Percentiles rank a stretch among this genome's conserved stretches.
These are phyloP conservation scores for Vitis hybrid DNA, from an alignment of 177 flowering plant species.

Conservation along the genomic window DNA sequence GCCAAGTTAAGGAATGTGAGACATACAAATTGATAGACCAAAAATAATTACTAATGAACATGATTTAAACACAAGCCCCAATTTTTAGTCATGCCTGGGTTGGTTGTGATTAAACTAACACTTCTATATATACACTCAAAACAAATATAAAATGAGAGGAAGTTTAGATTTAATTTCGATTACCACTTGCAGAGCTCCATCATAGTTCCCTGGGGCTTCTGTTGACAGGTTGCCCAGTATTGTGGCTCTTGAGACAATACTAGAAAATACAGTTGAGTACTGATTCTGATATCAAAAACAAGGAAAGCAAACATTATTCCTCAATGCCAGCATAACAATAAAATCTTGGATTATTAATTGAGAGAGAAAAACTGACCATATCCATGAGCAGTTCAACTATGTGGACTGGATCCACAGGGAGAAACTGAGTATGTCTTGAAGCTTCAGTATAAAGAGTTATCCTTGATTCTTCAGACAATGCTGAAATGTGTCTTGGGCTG, in stretches of 20 bases:
- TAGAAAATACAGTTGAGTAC: conserved; percentile 28
- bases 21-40: too few relatives aligned
- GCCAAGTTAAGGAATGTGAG: too few relatives aligned
- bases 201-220: conserved; percentile 6
- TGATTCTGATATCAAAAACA: conserved; percentile 21
- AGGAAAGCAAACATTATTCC: neutral
- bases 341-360: neutral
- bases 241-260: conserved; percentile 28
- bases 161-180: neutral
- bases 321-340: neutral
- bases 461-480: neutral
- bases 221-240: conserved; percentile 15
- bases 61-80: too few relatives aligned
- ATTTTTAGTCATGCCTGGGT: too few relatives aligned
- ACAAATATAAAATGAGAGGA: neutral
- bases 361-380: conserved; percentile 20
- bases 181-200: conserved; percentile 41
- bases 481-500: too few relatives aligned
- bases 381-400: conserved; percentile 35
- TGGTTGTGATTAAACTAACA: too few relatives aligned
- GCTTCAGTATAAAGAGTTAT: conserved; percentile 13
- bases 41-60: too few relatives aligned
- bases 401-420: conserved; percentile 8
- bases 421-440: conserved; percentile 19
- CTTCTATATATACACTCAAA: too few relatives aligned